These are phyloP conservation scores for Cladophialophora carrionii DNA, from an alignment of 2,329 filamentous ascomycete genomes.

Conservation along the genomic window DNA sequence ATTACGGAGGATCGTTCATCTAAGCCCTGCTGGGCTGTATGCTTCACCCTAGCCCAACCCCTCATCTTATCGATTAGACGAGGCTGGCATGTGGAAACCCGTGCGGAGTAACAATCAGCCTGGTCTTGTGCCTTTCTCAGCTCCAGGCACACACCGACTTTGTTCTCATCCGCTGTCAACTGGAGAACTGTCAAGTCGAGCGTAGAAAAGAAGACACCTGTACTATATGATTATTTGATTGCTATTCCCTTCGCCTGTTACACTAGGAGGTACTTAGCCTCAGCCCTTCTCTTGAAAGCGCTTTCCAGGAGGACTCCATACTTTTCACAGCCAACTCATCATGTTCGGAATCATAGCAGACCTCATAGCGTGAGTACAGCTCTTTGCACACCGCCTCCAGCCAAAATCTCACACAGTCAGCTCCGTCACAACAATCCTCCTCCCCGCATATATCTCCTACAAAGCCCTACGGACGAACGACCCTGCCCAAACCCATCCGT, in stretches of 20 bases:
- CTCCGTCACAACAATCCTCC: constrained; percentile 84
- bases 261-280: constrained; percentile 7
- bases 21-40: background rate
- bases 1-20: background rate
- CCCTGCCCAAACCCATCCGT: constrained; percentile 86
- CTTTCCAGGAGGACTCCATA: background rate
- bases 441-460: constrained; percentile 95
- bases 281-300: background rate
- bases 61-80: constrained; percentile 18
- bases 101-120: constrained; percentile 9
- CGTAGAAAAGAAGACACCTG: constrained; percentile 15
- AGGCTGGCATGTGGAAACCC: constrained; percentile 11
- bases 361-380: constrained; percentile 69
- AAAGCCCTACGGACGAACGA: constrained; percentile 94
- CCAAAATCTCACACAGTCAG: constrained; percentile 51
- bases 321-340: constrained; percentile 36
- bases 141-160: constrained; percentile 11
- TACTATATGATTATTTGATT: constrained; percentile 3
- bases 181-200: constrained; percentile 9
- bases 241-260: constrained; percentile 11
- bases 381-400: constrained; percentile 27
- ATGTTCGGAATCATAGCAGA: constrained; percentile 82
- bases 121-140: constrained; percentile 5
- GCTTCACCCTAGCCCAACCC: constrained; percentile 9
- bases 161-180: background rate